Conservation (phyloP, 495 filamentous ascomycete genomes). For the Podospora tetraspora region DNA sequence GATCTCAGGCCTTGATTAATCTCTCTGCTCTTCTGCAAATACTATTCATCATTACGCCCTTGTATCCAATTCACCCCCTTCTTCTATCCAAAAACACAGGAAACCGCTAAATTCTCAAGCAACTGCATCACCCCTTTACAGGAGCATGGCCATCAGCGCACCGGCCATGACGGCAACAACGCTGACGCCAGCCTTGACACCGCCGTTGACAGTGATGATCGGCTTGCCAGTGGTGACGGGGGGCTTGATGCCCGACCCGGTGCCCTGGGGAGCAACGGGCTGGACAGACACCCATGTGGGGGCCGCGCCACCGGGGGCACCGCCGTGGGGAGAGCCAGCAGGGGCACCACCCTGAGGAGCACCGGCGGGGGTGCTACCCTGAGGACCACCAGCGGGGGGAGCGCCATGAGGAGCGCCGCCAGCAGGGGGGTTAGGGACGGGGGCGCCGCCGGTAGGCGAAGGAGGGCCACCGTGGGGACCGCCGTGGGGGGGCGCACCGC, state of each 20-base stretch:
- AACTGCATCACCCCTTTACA: background rate
- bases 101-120: background rate
- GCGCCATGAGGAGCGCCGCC: background rate
- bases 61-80: background rate
- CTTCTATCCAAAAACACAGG: background rate
- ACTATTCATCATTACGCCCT: background rate
- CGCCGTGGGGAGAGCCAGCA: background rate
- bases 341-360: background rate
- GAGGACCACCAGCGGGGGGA: background rate
- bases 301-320: background rate
- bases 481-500: background rate
- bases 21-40: background rate
- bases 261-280: conserved; percentile 1
- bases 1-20: background rate
- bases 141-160: conserved; percentile 1
- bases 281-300: background rate
- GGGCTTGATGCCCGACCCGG: conserved; percentile 10
- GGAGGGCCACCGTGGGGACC: background rate
- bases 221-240: conserved; percentile 5
- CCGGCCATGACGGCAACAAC: conserved; percentile 7
- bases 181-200: conserved; percentile 28
- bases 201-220: conserved; percentile 21
- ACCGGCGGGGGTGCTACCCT: background rate
- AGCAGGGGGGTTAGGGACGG: background rate
- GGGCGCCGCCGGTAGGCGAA: background rate